Conservation (phyloP, 306 rosid genomes). For the Pyrus bretschneideri region DNA sequence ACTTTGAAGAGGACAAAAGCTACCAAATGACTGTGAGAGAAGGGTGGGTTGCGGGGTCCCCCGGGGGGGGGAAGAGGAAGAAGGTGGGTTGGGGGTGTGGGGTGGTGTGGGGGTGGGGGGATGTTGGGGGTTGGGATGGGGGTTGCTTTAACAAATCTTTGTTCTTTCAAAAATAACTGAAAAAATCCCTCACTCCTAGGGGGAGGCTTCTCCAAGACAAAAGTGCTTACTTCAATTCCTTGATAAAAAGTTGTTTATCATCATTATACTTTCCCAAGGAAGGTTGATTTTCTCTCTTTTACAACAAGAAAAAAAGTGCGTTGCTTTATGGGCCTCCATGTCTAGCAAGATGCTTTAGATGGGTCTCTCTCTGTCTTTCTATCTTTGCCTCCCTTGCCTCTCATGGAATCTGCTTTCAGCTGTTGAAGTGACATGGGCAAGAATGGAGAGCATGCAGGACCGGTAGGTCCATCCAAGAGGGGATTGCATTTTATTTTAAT, state of each 20-base stretch:
- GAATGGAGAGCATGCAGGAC: slow-evolving; percentile 11
- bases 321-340: slow-evolving; percentile 39
- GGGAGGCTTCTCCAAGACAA: slow-evolving; percentile 67
- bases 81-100: neutral
- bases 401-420: slow-evolving; percentile 59
- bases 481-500: neutral
- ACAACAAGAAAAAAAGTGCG: slow-evolving; percentile 20
- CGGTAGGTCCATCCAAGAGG: slow-evolving; percentile 38
- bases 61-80: neutral
- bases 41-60: neutral
- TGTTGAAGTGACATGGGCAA: slow-evolving; percentile 42
- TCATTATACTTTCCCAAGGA: slow-evolving; percentile 42
- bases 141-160: slow-evolving; percentile 40
- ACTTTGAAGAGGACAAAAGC: slow-evolving; percentile 28
- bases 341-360: slow-evolving; percentile 42
- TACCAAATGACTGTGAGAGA: slow-evolving; percentile 38
- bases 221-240: slow-evolving; percentile 51
- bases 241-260: slow-evolving; percentile 41
- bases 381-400: slow-evolving; percentile 6
- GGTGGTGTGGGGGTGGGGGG: neutral
- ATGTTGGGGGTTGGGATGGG: neutral
- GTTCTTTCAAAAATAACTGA: slow-evolving; percentile 42
- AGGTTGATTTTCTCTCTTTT: slow-evolving; percentile 22
- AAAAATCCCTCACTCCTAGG: slow-evolving; percentile 64
- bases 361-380: neutral